Percentiles rank a stretch among this genome's conserved stretches.
Evolutionary conservation across 2,329 filamentous ascomycete species (phyloP).

Genomic region (Acrocalymma vagum): DNA sequence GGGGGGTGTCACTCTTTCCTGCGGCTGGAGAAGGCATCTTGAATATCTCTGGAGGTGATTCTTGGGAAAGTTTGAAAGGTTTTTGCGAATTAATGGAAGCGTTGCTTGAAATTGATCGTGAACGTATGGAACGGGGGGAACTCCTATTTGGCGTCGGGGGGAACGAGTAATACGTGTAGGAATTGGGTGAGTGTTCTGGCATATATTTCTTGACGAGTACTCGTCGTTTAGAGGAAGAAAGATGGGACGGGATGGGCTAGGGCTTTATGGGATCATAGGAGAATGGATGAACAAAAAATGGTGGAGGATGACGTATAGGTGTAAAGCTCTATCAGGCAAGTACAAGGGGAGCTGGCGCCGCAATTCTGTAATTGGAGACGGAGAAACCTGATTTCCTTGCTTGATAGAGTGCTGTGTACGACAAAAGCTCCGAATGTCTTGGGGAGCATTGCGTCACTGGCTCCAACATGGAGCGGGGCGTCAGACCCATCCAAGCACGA

Average conservation of each 20-base stretch:
- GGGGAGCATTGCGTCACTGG: conserved; percentile 46
- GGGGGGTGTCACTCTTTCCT: conserved; percentile 58
- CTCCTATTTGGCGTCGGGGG: conserved; percentile 58
- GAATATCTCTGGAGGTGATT: conserved; percentile 35
- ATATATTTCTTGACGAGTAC: conserved; percentile 54
- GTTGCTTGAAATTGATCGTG: conserved; percentile 50
- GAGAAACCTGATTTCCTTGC: conserved; percentile 50
- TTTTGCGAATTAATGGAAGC: conserved; percentile 41
- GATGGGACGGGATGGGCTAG: conserved; percentile 22
- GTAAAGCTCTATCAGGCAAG: conserved; percentile 23
- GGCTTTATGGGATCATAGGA: conserved; percentile 41
- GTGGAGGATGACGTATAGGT: conserved; percentile 45
- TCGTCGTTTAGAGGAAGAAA: conserved; percentile 37
- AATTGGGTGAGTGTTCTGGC: conserved; percentile 56
- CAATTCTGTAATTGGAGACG: conserved; percentile 27
- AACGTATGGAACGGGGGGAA: conserved; percentile 46
- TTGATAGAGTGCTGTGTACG: conserved; percentile 30
- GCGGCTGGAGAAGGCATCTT: conserved; percentile 61
- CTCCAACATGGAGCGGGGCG: conserved; percentile 42
- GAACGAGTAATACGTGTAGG: conserved; percentile 62
- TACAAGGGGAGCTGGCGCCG: conserved; percentile 46
- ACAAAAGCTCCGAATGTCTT: conserved; percentile 32
- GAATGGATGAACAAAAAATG: conserved; percentile 20
- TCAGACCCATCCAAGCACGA: conserved; percentile 32
- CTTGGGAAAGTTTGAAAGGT: conserved; percentile 39